phyloP scores from a whole-genome alignment of 202 grass and related monocot species.

The Brachypodium distachyon region DNA sequence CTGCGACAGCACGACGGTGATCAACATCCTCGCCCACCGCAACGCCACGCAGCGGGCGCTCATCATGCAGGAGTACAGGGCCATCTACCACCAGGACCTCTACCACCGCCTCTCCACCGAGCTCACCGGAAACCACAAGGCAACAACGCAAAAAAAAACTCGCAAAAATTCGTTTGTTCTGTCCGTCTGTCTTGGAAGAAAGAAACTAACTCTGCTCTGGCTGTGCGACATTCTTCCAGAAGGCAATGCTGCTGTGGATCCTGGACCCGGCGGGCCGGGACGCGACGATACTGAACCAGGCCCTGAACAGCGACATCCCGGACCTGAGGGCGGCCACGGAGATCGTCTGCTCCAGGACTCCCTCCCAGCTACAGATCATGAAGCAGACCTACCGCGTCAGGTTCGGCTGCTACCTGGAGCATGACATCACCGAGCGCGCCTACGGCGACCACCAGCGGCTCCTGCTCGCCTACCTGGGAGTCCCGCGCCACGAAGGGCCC shows the following conservation, averaged over 20 bases:
- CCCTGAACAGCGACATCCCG: constrained; percentile 38
- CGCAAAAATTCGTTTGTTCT: not conserved
- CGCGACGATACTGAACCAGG: constrained; percentile 51
- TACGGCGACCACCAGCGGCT: constrained; percentile 77
- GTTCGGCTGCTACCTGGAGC: constrained; percentile 53
- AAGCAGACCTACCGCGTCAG: constrained; percentile 44
- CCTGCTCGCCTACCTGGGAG: constrained; percentile 40
- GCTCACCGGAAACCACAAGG: constrained; percentile 62
- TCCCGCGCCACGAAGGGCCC: constrained; percentile 30
- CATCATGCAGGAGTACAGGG: constrained; percentile 64
- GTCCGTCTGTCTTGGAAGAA: not conserved
- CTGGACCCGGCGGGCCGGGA: constrained; percentile 71
- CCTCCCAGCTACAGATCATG: constrained; percentile 47
- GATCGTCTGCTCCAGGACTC: constrained; percentile 67
- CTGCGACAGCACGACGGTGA: constrained; percentile 62
- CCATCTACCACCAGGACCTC: constrained; percentile 56
- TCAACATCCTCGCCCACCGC: constrained; percentile 70
- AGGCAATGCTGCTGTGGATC: constrained; percentile 63
- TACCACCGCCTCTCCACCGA: constrained; percentile 42
- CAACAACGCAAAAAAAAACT: too few relatives aligned
- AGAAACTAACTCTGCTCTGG: not conserved
- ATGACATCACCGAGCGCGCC: constrained; percentile 35
- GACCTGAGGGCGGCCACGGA: constrained; percentile 58
- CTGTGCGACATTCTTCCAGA: constrained; percentile 24
- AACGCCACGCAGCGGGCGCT: constrained; percentile 42